Evolutionary conservation across 2,329 filamentous ascomycete species (phyloP).

Genomic region (Paracoccidioides brasiliensis): DNA sequence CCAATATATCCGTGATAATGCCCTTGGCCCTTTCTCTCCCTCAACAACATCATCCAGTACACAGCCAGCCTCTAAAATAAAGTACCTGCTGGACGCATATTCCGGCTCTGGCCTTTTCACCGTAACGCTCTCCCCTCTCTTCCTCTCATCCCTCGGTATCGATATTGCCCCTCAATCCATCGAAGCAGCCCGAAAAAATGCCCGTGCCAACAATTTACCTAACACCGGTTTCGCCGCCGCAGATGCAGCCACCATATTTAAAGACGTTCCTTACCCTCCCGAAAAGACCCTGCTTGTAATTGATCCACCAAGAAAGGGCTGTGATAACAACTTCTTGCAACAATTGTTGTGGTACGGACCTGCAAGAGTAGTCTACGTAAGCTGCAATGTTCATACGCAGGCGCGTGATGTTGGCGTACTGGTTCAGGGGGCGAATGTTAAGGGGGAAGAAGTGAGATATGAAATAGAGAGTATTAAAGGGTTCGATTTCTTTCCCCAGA

Average conservation of each 20-base stretch:
- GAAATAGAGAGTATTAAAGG: conserved; percentile 81
- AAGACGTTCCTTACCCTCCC: conserved; percentile 56
- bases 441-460: conserved; percentile 42
- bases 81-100: conserved; percentile 93
- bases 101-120: conserved; percentile 96
- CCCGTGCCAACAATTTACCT: conserved; percentile 58
- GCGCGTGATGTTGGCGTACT: conserved; percentile 82
- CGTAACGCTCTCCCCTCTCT: conserved; percentile 74
- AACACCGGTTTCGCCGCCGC: conserved; percentile 79
- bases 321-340: conserved; percentile 67
- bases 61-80: conserved; percentile 40
- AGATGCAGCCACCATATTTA: conserved; percentile 74
- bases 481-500: conserved; percentile 96
- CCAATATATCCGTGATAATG: conserved; percentile 68
- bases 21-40: conserved; percentile 42
- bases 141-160: conserved; percentile 71
- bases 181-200: conserved; percentile 64
- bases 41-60: conserved; percentile 7
- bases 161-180: conserved; percentile 77
- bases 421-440: conserved; percentile 48
- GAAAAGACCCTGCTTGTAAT: conserved; percentile 87
- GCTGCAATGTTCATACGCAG: conserved; percentile 96
- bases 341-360: conserved; percentile 73
- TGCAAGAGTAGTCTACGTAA: conserved; percentile 76
- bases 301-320: conserved; percentile 92